A percentile compares a stretch with the other conserved stretches of the same genome.
Evolutionary conservation across 2,329 filamentous ascomycete genomes (phyloP).

Genomic region (Lecanosticta acicola): DNA sequence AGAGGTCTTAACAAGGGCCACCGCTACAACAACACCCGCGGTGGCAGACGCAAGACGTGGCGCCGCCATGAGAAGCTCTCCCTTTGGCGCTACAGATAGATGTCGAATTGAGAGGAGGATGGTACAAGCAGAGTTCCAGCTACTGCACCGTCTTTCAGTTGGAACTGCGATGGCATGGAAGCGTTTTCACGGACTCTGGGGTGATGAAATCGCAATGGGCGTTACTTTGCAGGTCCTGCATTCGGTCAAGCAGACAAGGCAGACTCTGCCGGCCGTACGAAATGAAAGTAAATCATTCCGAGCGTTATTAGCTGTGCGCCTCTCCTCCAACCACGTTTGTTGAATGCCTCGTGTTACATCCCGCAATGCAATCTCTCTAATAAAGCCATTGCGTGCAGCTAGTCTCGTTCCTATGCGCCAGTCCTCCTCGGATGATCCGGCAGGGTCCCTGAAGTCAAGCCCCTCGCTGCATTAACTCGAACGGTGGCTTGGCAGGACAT

Average conservation of each 20-base stretch:
- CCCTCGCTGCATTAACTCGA: neutral
- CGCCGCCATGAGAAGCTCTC: constrained; percentile 99
- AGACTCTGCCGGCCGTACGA: neutral
- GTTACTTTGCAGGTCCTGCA: constrained; percentile 1
- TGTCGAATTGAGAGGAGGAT: constrained; percentile 11
- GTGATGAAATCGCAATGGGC: neutral
- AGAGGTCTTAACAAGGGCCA: constrained; percentile 99
- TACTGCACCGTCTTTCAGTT: constrained; percentile 13
- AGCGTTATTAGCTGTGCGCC: constrained; percentile 1
- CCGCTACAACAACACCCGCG: constrained; percentile 96
- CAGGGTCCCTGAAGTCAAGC: neutral
- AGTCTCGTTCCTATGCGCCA: neutral
- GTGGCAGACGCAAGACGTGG: constrained; percentile 99
- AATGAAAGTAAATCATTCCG: constrained; percentile 5
- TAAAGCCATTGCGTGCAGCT: neutral
- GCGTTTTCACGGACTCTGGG: constrained; percentile 5
- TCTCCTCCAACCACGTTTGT: constrained; percentile 3
- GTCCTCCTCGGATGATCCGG: too few species aligned
- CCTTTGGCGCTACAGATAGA: constrained; percentile 95
- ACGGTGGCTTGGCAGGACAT: neutral
- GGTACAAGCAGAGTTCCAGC: constrained; percentile 8
- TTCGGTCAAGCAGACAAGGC: constrained; percentile 1
- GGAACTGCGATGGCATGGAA: constrained; percentile 19
- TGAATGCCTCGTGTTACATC: neutral
- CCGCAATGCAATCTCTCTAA: neutral